A percentile compares a stretch with the other conserved stretches of the same genome.
phyloP scores from a whole-genome alignment of 768 basidiomycete species.

The Agaricus bisporus region DNA sequence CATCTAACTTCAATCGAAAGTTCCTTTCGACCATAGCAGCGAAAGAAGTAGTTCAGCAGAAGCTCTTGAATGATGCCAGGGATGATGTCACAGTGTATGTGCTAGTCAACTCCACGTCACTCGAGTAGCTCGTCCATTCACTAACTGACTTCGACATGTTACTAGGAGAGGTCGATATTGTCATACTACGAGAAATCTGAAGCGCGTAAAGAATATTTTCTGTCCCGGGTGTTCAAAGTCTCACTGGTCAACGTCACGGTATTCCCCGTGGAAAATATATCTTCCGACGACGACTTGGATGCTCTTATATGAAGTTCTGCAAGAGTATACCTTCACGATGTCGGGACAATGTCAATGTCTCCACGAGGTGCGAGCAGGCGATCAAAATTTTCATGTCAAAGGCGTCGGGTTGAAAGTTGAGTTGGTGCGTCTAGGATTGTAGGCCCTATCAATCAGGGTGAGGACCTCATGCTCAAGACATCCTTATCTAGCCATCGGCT shows the following conservation, averaged over 20 bases:
- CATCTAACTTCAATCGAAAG: too few relatives aligned
- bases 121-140: conserved; percentile 8
- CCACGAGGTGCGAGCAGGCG: conserved; percentile 26
- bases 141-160: conserved; percentile 6
- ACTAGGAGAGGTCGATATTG: conserved; percentile 8
- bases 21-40: conserved; percentile 3
- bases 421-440: conserved; percentile 32
- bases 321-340: conserved; percentile 20
- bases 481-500: conserved; percentile 1
- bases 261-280: conserved; percentile 1
- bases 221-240: conserved; percentile 1
- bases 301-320: conserved; percentile 15
- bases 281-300: conserved; percentile 5
- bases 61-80: conserved; percentile 12
- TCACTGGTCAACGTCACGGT: background rate
- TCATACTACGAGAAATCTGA: conserved; percentile 8
- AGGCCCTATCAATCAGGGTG: conserved; percentile 1
- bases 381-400: conserved; percentile 31
- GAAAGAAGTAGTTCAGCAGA: conserved; percentile 20
- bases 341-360: conserved; percentile 27
- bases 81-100: conserved; percentile 10
- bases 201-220: conserved; percentile 11
- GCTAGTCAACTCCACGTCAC: conserved; percentile 12
- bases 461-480: too few relatives aligned
- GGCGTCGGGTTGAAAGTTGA: conserved; percentile 29